These are phyloP conservation scores for Quercus aquifolioides DNA, from an alignment of 306 rosid species.

Conservation along the genomic window DNA sequence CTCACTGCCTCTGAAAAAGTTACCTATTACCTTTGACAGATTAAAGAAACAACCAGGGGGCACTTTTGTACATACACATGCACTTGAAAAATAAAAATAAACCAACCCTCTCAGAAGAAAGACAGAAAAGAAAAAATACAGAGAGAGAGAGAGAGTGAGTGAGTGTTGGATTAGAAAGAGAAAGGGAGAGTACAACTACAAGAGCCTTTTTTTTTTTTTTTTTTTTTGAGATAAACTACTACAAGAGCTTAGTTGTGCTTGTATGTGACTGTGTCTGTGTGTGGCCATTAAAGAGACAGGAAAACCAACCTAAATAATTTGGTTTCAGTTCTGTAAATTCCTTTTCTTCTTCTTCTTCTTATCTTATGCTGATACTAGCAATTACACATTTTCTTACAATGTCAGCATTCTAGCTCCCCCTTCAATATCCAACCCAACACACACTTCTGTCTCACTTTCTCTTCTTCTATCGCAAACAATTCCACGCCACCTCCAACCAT, in stretches of 20 bases:
- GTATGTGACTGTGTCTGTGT: background rate
- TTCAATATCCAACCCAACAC: conserved; percentile 22
- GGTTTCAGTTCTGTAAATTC: conserved; percentile 37
- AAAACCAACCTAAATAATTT: conserved; percentile 52
- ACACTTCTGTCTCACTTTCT: background rate
- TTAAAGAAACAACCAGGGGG: conserved; percentile 37
- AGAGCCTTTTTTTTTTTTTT: too few relatives aligned
- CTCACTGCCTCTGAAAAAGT: conserved; percentile 37
- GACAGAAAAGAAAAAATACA: background rate
- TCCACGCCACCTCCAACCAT: conserved; percentile 36
- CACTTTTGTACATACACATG: conserved; percentile 30
- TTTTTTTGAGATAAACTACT: too few relatives aligned
- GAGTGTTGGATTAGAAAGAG: background rate
- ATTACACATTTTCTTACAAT: conserved; percentile 37
- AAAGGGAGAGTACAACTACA: background rate
- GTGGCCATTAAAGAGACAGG: conserved; percentile 46
- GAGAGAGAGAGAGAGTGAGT: background rate
- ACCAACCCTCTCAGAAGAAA: background rate
- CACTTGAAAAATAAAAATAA: conserved; percentile 11
- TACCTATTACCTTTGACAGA: conserved; percentile 24
- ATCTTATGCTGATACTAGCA: conserved; percentile 33
- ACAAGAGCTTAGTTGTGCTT: conserved; percentile 4
- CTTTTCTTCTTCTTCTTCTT: conserved; percentile 8
- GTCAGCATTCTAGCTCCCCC: conserved; percentile 42
- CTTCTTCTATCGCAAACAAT: conserved; percentile 7